phyloP scores from a whole-genome alignment of 1,139 yeast species.

The Kodamaea suecica region DNA sequence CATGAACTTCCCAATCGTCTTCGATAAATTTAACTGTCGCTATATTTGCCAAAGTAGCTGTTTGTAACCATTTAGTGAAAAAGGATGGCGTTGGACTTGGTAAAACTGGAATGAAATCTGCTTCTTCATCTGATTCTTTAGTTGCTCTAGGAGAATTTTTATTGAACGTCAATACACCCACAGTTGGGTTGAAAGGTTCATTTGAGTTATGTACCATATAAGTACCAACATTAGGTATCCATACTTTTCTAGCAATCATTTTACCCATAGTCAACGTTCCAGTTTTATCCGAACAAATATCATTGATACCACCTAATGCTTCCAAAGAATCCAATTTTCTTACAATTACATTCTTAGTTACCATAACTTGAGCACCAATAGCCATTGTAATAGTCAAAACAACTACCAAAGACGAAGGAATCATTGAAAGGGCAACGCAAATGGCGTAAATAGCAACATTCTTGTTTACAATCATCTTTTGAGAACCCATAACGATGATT shows the following conservation, averaged over 20 bases:
- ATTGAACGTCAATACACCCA: constrained; percentile 52
- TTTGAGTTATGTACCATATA: constrained; percentile 56
- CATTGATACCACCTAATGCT: constrained; percentile 77
- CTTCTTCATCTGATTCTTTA: constrained; percentile 38
- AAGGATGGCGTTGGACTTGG: constrained; percentile 25
- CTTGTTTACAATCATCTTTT: constrained; percentile 58
- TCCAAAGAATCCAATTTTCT: constrained; percentile 76
- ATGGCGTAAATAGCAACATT: constrained; percentile 83
- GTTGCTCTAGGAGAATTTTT: constrained; percentile 41
- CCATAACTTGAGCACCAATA: constrained; percentile 80
- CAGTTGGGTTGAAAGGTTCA: constrained; percentile 72
- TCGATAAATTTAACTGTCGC: constrained; percentile 53
- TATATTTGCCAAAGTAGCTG: constrained; percentile 72
- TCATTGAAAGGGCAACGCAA: constrained; percentile 80
- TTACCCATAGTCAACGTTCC: constrained; percentile 81
- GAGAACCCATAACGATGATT: constrained; percentile 77
- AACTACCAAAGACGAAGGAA: constrained; percentile 77
- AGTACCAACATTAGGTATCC: constrained; percentile 79
- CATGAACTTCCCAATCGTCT: constrained; percentile 66
- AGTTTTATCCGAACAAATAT: constrained; percentile 80
- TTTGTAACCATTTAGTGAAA: constrained; percentile 48
- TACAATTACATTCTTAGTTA: constrained; percentile 65
- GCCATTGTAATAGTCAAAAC: constrained; percentile 86
- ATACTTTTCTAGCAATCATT: constrained; percentile 68
- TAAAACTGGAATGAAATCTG: constrained; percentile 22